Evolutionary conservation across 305 asterid species (phyloP).

Genomic region (Fraxinus baroniana): DNA sequence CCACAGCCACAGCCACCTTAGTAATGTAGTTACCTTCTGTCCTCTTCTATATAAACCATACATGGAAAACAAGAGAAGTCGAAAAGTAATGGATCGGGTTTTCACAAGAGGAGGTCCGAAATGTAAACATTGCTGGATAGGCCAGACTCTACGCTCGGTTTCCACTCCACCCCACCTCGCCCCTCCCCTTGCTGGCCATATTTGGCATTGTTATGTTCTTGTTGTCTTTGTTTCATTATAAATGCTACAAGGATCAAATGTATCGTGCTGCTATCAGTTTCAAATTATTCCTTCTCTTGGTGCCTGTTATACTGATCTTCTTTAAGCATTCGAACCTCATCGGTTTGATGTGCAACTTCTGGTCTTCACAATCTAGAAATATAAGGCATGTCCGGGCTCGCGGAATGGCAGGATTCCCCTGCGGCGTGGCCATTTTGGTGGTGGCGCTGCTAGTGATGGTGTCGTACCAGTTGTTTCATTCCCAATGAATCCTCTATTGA

Average conservation of each 20-base stretch:
- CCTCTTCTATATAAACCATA: neutral
- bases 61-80: neutral
- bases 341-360: constrained; percentile 28
- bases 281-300: constrained; percentile 48
- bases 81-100: constrained; percentile 40
- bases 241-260: constrained; percentile 46
- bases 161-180: constrained; percentile 42
- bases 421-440: constrained; percentile 51
- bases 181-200: constrained; percentile 52
- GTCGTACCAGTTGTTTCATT: constrained; percentile 55
- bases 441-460: constrained; percentile 48
- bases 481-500: constrained; percentile 44
- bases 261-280: constrained; percentile 28
- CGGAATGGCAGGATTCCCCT: constrained; percentile 44
- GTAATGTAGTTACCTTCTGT: constrained; percentile 25
- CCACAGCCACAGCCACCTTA: constrained; percentile 44
- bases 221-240: constrained; percentile 52
- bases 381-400: constrained; percentile 19
- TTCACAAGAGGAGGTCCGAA: constrained; percentile 44
- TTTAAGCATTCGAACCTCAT: constrained; percentile 30
- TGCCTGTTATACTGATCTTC: constrained; percentile 43
- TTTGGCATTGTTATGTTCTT: constrained; percentile 57
- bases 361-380: constrained; percentile 26
- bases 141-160: constrained; percentile 42
- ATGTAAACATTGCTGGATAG: constrained; percentile 56